Conservation (phyloP, 2,329 filamentous ascomycete genomes). For the Orbilia ellipsospora region DNA sequence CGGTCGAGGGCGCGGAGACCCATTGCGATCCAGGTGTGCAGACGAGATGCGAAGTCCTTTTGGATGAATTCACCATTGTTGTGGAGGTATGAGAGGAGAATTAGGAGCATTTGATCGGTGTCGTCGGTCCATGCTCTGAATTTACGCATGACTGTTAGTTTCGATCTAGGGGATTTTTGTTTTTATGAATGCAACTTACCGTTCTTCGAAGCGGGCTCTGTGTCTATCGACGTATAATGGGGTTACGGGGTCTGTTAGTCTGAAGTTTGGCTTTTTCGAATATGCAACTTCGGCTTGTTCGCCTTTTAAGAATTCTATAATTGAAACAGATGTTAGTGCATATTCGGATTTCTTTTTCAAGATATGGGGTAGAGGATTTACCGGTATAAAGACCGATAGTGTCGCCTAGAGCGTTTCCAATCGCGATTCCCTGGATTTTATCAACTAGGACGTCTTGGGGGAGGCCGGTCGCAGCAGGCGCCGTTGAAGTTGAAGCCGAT, state of each 20-base stretch:
- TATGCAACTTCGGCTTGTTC: constrained; percentile 62
- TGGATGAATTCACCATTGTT: constrained; percentile 63
- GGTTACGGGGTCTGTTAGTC: constrained; percentile 63
- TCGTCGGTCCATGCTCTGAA: constrained; percentile 68
- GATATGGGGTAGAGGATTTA: constrained; percentile 21
- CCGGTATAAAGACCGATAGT: constrained; percentile 68
- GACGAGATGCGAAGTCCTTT: constrained; percentile 64
- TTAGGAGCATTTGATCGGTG: constrained; percentile 68
- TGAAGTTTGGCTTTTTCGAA: constrained; percentile 62
- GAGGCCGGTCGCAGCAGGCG: constrained; percentile 60
- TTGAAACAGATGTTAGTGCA: constrained; percentile 3
- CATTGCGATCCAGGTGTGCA: constrained; percentile 66
- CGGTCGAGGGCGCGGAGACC: constrained; percentile 66
- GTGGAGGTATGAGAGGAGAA: constrained; percentile 66
- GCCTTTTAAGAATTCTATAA: constrained; percentile 65
- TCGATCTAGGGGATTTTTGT: constrained; percentile 1
- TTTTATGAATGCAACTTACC: constrained; percentile 35
- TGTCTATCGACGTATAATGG: constrained; percentile 65
- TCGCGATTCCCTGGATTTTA: constrained; percentile 65
- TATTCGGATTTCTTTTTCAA: not conserved
- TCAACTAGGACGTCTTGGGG: constrained; percentile 59
- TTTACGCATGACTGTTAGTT: not conserved
- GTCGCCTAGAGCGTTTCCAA: constrained; percentile 69
- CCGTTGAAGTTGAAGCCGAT: constrained; percentile 5
- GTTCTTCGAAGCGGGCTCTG: constrained; percentile 63